Evolutionary conservation across 2,329 filamentous ascomycete genomes (phyloP).

Genomic region (Sarocladium kiliense): DNA sequence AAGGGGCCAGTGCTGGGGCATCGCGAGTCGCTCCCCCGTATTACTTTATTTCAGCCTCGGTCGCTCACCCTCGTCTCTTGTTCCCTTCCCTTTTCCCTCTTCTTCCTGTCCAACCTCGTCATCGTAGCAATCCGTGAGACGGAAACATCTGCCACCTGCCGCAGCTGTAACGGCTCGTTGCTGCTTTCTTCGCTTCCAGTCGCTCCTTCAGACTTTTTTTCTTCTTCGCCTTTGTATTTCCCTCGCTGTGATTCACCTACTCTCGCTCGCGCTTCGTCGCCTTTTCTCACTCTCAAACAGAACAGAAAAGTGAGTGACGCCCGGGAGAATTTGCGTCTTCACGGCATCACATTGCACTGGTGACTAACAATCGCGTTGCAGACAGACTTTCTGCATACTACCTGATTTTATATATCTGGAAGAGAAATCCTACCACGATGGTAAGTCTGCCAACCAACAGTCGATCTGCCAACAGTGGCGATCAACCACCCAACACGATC

Average conservation of each 20-base stretch:
- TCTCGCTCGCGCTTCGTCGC: constrained; percentile 8
- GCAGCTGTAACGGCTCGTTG: background rate
- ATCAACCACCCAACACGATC: background rate
- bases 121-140: background rate
- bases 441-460: background rate
- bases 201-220: constrained; percentile 15
- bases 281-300: background rate
- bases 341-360: background rate
- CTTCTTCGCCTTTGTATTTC: background rate
- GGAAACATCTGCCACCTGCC: constrained; percentile 9
- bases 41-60: constrained; percentile 4
- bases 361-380: background rate
- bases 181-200: constrained; percentile 15
- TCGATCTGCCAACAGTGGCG: background rate
- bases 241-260: constrained; percentile 2
- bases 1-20: constrained; percentile 3
- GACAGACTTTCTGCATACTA: constrained; percentile 5
- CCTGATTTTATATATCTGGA: background rate
- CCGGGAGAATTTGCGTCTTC: background rate
- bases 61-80: background rate
- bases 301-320: background rate
- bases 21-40: constrained; percentile 5
- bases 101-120: background rate
- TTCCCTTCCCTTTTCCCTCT: background rate
- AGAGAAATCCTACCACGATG: background rate